A percentile compares a stretch with the other conserved stretches of the same genome.
These are phyloP conservation scores for Hawksworthiomyces lignivorus DNA, from an alignment of 2,329 filamentous ascomycete species.

Conservation along the genomic window DNA sequence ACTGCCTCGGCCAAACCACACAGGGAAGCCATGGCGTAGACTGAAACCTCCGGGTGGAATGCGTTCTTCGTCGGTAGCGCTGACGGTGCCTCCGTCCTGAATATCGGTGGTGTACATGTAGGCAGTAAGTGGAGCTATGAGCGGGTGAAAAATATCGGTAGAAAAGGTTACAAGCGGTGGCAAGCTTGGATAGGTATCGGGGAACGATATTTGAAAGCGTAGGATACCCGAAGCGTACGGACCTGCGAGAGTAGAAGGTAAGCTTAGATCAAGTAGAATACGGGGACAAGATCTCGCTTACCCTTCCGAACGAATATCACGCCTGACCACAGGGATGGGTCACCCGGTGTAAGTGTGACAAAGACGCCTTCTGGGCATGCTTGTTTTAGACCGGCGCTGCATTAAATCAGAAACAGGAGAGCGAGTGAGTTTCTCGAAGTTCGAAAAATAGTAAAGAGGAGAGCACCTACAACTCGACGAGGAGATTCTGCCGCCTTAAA, in stretches of 20 bases:
- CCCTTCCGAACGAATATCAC: conserved; percentile 86
- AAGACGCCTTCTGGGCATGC: conserved; percentile 82
- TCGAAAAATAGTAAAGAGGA: neutral
- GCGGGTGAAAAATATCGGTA: conserved; percentile 90
- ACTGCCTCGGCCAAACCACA: conserved; percentile 68
- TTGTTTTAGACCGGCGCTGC: conserved; percentile 70
- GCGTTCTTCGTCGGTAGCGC: conserved; percentile 73
- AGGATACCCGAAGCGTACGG: conserved; percentile 83
- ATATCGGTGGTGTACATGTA: conserved; percentile 84
- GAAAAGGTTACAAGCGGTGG: conserved; percentile 82
- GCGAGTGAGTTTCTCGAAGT: no score
- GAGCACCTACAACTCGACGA: conserved; percentile 67
- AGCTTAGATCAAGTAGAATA: no score
- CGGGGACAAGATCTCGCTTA: conserved; percentile 37
- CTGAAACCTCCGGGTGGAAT: conserved; percentile 86
- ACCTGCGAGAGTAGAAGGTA: conserved; percentile 43
- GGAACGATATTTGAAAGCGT: conserved; percentile 85
- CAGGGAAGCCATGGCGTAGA: conserved; percentile 80
- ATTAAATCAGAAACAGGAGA: conserved; percentile 6
- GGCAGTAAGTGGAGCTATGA: conserved; percentile 87
- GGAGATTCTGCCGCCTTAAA: conserved; percentile 65
- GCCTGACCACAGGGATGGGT: conserved; percentile 80
- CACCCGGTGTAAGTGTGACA: conserved; percentile 72
- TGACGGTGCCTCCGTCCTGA: conserved; percentile 67
- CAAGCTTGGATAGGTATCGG: conserved; percentile 66